These are phyloP conservation scores for Neurospora discreta DNA, from an alignment of 495 filamentous ascomycete genomes.

Conservation along the genomic window DNA sequence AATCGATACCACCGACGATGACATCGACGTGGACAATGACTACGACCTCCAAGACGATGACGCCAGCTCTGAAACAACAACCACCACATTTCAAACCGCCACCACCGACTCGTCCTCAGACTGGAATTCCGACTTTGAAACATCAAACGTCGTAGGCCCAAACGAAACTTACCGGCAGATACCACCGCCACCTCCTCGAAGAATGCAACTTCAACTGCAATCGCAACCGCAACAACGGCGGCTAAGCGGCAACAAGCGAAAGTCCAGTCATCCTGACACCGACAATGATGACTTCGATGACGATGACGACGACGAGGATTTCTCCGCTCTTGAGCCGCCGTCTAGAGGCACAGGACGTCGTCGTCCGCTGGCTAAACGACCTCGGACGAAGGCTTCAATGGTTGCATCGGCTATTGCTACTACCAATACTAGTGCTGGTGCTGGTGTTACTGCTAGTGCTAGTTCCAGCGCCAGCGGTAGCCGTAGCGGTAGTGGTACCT, in stretches of 20 bases:
- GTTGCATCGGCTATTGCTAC: not conserved
- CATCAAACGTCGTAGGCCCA: not conserved
- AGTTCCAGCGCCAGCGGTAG: not conserved
- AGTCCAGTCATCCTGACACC: conserved; percentile 1
- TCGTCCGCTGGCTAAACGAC: not conserved
- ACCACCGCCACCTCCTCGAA: not conserved
- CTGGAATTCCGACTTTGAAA: not conserved
- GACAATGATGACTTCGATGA: not conserved
- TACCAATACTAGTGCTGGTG: no score
- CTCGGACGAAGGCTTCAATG: not conserved
- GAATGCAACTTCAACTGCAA: not conserved
- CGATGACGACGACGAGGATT: not conserved
- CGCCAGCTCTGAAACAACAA: not conserved
- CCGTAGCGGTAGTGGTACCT: not conserved
- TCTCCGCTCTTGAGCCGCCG: not conserved
- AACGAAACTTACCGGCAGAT: not conserved
- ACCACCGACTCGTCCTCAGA: not conserved
- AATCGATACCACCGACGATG: not conserved
- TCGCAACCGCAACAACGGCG: not conserved
- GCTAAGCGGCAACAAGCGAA: not conserved
- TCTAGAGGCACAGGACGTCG: not conserved
- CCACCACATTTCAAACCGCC: not conserved
- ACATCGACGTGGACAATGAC: not conserved
- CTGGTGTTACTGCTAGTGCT: not conserved
- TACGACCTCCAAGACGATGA: not conserved